Conservation (phyloP, 345 rosid genomes). For the Excoecaria cochinchinensis region DNA sequence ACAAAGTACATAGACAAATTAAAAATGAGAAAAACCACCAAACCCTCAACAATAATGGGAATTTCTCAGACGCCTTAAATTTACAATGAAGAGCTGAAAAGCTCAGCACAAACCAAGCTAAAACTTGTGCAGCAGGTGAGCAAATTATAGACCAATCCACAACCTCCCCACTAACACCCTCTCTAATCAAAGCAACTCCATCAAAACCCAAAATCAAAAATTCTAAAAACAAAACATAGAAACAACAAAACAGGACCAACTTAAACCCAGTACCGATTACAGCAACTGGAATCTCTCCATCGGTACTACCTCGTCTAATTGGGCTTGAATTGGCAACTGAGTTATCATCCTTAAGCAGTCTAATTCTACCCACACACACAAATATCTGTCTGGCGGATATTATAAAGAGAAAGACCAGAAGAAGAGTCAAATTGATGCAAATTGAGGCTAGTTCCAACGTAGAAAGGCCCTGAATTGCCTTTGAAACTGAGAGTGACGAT, state of each 20-base stretch:
- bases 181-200: conserved; percentile 60
- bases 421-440: conserved; percentile 65
- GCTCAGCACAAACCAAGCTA: conserved; percentile 85
- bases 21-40: conserved; percentile 87
- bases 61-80: conserved; percentile 66
- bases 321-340: conserved; percentile 44
- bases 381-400: conserved; percentile 64
- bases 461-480: conserved; percentile 49
- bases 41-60: conserved; percentile 69
- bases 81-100: conserved; percentile 75
- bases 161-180: conserved; percentile 38
- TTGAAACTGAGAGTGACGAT: conserved; percentile 24
- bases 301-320: conserved; percentile 41
- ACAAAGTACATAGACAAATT: conserved; percentile 64
- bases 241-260: conserved; percentile 61
- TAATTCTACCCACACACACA: conserved; percentile 56
- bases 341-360: conserved; percentile 62
- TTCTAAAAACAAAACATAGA: conserved; percentile 67
- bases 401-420: conserved; percentile 58
- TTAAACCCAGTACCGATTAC: conserved; percentile 60
- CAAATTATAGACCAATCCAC: conserved; percentile 62
- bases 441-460: conserved; percentile 67
- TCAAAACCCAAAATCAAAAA: conserved; percentile 70
- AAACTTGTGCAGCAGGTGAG: conserved; percentile 64
- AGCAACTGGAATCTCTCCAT: conserved; percentile 47